Conservation (phyloP, 163 green algal species). For the Chlorella variabilis region DNA sequence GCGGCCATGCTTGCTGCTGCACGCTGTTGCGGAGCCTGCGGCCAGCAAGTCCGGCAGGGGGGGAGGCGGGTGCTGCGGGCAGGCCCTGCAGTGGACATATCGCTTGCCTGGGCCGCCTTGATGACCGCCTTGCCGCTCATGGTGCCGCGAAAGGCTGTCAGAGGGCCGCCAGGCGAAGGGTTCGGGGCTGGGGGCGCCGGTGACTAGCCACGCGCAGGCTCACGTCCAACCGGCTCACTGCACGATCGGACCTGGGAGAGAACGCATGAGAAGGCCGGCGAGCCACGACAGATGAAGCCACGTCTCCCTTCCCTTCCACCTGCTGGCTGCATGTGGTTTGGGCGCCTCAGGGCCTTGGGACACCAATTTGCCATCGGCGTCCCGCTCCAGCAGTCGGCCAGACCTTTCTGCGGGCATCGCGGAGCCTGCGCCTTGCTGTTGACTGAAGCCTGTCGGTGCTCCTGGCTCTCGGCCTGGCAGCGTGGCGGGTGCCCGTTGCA, state of each 20-base stretch:
- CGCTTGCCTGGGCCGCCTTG: slow-evolving; percentile 27
- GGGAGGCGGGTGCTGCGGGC: too few relatives aligned
- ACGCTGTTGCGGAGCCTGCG: too few relatives aligned
- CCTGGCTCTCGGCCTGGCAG: not conserved
- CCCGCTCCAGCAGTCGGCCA: too few relatives aligned
- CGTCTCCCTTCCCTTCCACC: not conserved
- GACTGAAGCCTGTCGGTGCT: not conserved
- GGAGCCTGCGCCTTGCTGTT: not conserved
- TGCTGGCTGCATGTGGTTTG: not conserved
- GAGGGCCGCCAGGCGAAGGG: slow-evolving; percentile 5
- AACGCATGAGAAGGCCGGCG: too few relatives aligned
- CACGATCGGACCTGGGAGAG: too few relatives aligned
- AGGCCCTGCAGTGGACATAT: not conserved
- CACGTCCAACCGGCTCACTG: not conserved
- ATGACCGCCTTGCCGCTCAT: slow-evolving; percentile 59
- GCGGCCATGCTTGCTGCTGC: not conserved
- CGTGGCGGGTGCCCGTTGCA: not conserved
- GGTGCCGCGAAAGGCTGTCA: too few relatives aligned
- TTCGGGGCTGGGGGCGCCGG: not conserved
- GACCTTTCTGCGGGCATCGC: too few relatives aligned
- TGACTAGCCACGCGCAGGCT: not conserved
- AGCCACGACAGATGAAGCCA: too few relatives aligned
- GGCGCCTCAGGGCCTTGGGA: not conserved
- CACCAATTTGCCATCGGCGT: too few relatives aligned
- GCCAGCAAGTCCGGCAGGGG: too few relatives aligned